These are phyloP conservation scores for Lolium multiflorum DNA, from an alignment of 176 grass and related monocot species.

Conservation along the genomic window DNA sequence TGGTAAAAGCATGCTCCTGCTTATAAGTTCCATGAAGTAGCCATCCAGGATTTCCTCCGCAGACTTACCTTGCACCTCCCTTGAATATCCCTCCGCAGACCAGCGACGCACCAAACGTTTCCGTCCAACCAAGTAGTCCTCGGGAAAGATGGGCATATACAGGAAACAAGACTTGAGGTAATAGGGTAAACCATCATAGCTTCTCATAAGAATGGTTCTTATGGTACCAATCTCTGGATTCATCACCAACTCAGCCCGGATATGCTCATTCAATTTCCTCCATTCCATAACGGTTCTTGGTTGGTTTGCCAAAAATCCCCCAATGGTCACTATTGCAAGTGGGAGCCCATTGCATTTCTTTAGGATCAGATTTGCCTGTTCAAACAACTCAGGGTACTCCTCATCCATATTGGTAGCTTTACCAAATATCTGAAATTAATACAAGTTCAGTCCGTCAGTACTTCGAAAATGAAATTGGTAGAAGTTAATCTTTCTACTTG, in stretches of 20 bases:
- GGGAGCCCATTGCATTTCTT: conserved; percentile 34
- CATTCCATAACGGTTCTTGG: background rate
- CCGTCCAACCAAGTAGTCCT: background rate
- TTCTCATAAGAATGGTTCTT: background rate
- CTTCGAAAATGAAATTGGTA: background rate
- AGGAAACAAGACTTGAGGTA: conserved; percentile 9
- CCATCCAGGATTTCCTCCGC: accelerated
- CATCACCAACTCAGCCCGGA: background rate
- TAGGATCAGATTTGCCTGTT: background rate
- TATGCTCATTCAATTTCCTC: conserved; percentile 39
- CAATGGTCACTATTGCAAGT: conserved; percentile 51
- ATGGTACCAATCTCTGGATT: too few species aligned
- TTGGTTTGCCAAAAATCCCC: conserved; percentile 34
- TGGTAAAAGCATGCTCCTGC: background rate
- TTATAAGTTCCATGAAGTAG: background rate
- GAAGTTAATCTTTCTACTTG: background rate
- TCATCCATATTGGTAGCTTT: background rate
- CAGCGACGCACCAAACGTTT: background rate
- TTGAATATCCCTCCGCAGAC: conserved; percentile 35
- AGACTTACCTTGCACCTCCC: background rate
- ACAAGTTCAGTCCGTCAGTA: background rate
- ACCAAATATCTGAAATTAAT: conserved; percentile 13
- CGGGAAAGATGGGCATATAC: conserved; percentile 6
- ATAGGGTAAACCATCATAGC: background rate
- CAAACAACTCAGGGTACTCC: background rate